Evolutionary conservation across 495 filamentous ascomycete species (phyloP).

Genomic region (Trichocladium antarcticum): DNA sequence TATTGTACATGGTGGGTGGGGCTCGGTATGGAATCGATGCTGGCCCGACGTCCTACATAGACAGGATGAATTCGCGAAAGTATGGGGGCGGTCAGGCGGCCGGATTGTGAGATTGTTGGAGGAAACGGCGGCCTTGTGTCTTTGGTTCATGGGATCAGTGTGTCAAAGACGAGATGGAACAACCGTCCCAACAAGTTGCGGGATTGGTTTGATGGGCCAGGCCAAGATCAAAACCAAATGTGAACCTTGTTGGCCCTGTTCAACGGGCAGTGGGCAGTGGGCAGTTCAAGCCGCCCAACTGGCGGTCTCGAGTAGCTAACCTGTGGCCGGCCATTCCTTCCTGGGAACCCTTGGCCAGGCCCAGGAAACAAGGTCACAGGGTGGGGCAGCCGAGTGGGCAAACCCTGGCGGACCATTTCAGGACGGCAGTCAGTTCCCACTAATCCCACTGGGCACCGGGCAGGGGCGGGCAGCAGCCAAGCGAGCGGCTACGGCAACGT

Average conservation of each 20-base stretch:
- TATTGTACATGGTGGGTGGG: conserved; percentile 7
- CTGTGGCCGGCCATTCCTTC: background rate
- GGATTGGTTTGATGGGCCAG: no score
- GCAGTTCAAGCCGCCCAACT: no score
- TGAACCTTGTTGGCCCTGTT: background rate
- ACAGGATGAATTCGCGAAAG: no score
- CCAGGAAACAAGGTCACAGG: background rate
- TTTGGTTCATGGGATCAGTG: no score
- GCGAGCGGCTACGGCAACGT: conserved; percentile 16
- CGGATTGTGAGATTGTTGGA: no score
- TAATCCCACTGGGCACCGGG: background rate
- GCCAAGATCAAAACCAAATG: no score
- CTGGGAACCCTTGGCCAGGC: conserved; percentile 3
- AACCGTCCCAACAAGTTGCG: no score
- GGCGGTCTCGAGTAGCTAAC: no score
- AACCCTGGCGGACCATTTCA: conserved; percentile 6
- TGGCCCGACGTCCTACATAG: no score
- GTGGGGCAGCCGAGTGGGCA: background rate
- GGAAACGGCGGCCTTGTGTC: no score
- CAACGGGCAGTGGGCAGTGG: background rate
- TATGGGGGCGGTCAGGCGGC: no score
- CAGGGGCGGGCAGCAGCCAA: background rate
- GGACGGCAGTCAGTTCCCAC: conserved; percentile 4
- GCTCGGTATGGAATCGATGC: background rate
- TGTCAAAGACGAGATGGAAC: no score